phyloP scores from a whole-genome alignment of 495 filamentous ascomycete genomes.

The Aspergillus kassunensis region DNA sequence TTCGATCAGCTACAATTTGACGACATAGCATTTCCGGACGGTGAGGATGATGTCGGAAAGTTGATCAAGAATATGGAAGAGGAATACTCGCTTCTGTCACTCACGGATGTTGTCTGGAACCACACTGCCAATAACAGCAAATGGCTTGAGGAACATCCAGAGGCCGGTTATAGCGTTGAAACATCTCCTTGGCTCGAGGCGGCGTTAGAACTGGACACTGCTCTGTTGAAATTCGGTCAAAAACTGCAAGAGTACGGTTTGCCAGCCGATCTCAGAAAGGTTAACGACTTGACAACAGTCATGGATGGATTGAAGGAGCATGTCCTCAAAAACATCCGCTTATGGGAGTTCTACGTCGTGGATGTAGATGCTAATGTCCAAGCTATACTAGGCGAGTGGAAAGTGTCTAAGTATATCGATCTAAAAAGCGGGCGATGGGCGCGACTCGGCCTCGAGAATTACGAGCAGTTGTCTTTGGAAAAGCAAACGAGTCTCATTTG shows the following conservation, averaged over 20 bases:
- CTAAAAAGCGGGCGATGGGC: conserved; percentile 22
- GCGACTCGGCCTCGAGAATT: conserved; percentile 22
- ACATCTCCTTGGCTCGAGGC: conserved; percentile 92
- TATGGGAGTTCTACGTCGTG: conserved; percentile 93
- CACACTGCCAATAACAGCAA: conserved; percentile 94
- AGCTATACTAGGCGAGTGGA: conserved; percentile 67
- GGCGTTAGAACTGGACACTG: conserved; percentile 81
- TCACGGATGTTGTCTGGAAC: conserved; percentile 98
- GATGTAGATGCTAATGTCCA: conserved; percentile 72
- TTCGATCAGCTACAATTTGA: conserved; percentile 91
- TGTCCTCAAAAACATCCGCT: conserved; percentile 66
- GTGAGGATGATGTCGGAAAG: conserved; percentile 75
- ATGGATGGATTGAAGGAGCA: conserved; percentile 81
- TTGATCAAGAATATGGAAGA: conserved; percentile 80
- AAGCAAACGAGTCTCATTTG: conserved; percentile 60
- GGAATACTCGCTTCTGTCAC: conserved; percentile 74
- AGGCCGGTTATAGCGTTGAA: conserved; percentile 89
- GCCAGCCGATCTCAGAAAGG: conserved; percentile 64
- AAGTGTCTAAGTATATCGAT: conserved; percentile 26
- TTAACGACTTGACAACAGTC: conserved; percentile 72
- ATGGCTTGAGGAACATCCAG: conserved; percentile 92
- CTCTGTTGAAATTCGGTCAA: conserved; percentile 71
- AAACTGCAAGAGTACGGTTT: conserved; percentile 64
- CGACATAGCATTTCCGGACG: conserved; percentile 73
- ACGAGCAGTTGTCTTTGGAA: conserved; percentile 50